Percentiles rank a stretch among this genome's conserved stretches.
Evolutionary conservation across 164 flowering plant genomes (phyloP).

Genomic region (Warburgia ugandensis): DNA sequence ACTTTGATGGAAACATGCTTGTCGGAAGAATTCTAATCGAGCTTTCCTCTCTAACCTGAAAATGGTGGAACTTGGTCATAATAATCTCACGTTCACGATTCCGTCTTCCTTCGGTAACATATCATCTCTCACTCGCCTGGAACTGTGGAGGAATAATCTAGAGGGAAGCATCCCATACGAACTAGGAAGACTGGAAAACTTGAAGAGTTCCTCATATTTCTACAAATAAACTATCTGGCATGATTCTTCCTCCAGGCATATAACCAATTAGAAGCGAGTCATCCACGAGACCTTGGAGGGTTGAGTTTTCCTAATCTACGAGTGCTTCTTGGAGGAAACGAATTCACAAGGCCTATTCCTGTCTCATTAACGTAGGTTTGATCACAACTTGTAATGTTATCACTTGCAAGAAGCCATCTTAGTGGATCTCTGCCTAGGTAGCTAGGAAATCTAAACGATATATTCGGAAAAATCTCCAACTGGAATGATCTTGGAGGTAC

Average conservation of each 20-base stretch:
- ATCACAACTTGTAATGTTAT: neutral
- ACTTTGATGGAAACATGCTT: slow-evolving; percentile 9
- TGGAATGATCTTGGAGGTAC: too few relatives aligned
- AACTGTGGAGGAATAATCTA: neutral
- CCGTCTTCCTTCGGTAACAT: slow-evolving; percentile 18
- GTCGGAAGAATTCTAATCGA: slow-evolving; percentile 21
- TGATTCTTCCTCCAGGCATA: neutral
- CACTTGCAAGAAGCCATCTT: neutral
- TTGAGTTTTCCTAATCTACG: neutral
- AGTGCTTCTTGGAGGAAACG: neutral
- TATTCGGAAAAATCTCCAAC: too few relatives aligned
- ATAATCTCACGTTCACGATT: slow-evolving; percentile 20
- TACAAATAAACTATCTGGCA: neutral
- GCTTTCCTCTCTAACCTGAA: slow-evolving; percentile 9
- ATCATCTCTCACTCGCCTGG: slow-evolving; percentile 1
- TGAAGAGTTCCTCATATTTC: neutral
- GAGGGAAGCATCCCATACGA: slow-evolving; percentile 3
- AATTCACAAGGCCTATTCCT: neutral
- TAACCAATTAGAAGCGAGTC: neutral
- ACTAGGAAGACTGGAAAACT: neutral
- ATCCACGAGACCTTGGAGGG: neutral
- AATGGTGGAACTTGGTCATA: neutral
- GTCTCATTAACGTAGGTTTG: neutral
- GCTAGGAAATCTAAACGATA: slow-evolving; percentile 3
- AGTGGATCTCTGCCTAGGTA: slow-evolving; percentile 3